These are phyloP conservation scores for Penicillium decumbens DNA, from an alignment of 2,329 filamentous ascomycete genomes.

Conservation along the genomic window DNA sequence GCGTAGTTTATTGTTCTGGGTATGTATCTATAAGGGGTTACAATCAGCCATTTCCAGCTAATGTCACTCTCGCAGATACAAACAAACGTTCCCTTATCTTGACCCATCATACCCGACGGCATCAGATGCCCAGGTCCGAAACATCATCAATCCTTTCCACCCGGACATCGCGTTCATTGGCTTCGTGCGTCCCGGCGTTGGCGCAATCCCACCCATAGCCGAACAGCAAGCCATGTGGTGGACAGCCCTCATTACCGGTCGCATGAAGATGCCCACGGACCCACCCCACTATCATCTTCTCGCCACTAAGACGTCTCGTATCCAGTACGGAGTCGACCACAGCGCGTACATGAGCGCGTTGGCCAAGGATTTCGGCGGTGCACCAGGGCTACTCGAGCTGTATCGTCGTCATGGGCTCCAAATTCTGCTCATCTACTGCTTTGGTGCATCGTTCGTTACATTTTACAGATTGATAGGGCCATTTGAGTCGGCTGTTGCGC, in stretches of 20 bases:
- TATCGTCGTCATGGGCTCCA: slow-evolving; percentile 10
- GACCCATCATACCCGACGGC: slow-evolving; percentile 11
- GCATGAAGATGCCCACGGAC: slow-evolving; percentile 10
- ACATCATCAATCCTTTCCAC: slow-evolving; percentile 9
- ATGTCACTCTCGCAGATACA: slow-evolving; percentile 3
- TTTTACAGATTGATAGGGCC: slow-evolving; percentile 11
- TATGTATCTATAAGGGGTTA: neutral
- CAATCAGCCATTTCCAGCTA: neutral
- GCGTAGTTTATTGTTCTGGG: slow-evolving; percentile 14
- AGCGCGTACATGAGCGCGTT: slow-evolving; percentile 13
- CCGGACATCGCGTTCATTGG: slow-evolving; percentile 14
- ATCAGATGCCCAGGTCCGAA: slow-evolving; percentile 11
- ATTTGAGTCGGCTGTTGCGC: slow-evolving; percentile 8
- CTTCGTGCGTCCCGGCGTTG: slow-evolving; percentile 14
- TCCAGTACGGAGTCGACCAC: slow-evolving; percentile 14
- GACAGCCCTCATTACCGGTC: slow-evolving; percentile 9
- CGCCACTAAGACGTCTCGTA: slow-evolving; percentile 7
- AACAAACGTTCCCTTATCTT: slow-evolving; percentile 14
- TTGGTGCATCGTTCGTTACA: slow-evolving; percentile 11
- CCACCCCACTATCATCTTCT: slow-evolving; percentile 1
- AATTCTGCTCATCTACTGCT: slow-evolving; percentile 10
- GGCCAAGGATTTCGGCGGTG: slow-evolving; percentile 12
- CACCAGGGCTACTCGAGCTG: slow-evolving; percentile 7
- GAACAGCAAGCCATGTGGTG: slow-evolving; percentile 17
- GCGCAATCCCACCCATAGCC: slow-evolving; percentile 14